phyloP scores from a whole-genome alignment of 805 yeast species.

The Candida oleophila region DNA sequence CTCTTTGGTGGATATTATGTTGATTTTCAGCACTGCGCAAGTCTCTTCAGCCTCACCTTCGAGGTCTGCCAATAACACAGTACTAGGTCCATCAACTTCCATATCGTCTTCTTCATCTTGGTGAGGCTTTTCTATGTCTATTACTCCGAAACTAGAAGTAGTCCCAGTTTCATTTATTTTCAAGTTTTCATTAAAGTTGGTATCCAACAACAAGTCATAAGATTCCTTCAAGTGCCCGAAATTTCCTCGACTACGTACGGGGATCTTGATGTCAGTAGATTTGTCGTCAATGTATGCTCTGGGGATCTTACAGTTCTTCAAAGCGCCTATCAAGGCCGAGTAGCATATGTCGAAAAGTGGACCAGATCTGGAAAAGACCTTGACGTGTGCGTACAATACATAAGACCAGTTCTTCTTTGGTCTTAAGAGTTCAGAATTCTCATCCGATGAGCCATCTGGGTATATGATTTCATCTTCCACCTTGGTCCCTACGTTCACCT shows the following conservation, averaged over 20 bases:
- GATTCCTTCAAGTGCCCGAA: conserved; percentile 46
- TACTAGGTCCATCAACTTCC: conserved; percentile 17
- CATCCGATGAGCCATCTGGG: conserved; percentile 20
- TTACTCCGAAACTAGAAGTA: conserved; percentile 61
- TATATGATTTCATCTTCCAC: conserved; percentile 23
- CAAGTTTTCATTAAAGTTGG: conserved; percentile 34
- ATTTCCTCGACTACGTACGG: conserved; percentile 52
- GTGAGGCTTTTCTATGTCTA: conserved; percentile 34
- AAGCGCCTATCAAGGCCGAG: conserved; percentile 63
- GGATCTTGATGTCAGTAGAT: conserved; percentile 50
- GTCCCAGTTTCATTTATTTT: conserved; percentile 39
- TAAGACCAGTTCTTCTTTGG: conserved; percentile 25
- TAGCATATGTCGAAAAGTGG: conserved; percentile 79
- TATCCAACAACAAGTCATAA: conserved; percentile 52
- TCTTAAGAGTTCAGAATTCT: conserved; percentile 21
- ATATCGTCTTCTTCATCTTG: conserved; percentile 31
- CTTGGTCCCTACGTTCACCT: conserved; percentile 15
- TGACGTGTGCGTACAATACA: conserved; percentile 69
- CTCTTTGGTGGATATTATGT: conserved; percentile 35
- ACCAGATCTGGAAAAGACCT: conserved; percentile 78
- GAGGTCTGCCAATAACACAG: conserved; percentile 64
- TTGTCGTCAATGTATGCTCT: conserved; percentile 65
- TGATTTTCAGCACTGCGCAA: conserved; percentile 53
- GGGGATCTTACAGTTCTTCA: conserved; percentile 63
- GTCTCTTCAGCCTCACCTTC: conserved; percentile 85